phyloP scores from a whole-genome alignment of 1,284 basidiomycete species.

The Malassezia caprae region DNA sequence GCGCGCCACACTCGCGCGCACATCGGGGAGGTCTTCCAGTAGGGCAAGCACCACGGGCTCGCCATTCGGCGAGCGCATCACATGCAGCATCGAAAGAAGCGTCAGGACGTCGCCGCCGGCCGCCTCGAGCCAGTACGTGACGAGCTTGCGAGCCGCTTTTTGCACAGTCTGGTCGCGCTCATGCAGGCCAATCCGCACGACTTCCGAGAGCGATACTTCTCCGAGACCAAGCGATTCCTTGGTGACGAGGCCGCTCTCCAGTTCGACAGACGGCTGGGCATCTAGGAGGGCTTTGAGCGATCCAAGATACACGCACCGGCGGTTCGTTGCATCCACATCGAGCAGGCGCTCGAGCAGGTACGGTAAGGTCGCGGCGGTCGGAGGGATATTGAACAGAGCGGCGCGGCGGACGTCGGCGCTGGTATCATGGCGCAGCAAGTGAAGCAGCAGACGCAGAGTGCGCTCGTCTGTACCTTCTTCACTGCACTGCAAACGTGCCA shows the following conservation, averaged over 20 bases:
- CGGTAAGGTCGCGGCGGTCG: constrained; percentile 57
- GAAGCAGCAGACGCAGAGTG: constrained; percentile 65
- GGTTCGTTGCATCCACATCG: constrained; percentile 71
- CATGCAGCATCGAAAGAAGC: constrained; percentile 60
- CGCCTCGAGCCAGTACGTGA: constrained; percentile 38
- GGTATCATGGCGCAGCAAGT: constrained; percentile 62
- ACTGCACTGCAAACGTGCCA: constrained; percentile 70
- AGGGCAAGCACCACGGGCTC: constrained; percentile 61
- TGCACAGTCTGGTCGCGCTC: constrained; percentile 77
- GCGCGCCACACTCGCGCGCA: constrained; percentile 57
- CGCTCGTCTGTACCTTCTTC: constrained; percentile 30
- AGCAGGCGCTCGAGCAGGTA: constrained; percentile 68
- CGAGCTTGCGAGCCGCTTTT: constrained; percentile 60
- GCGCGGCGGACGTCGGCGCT: constrained; percentile 70
- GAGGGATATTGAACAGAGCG: constrained; percentile 67
- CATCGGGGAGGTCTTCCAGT: constrained; percentile 57
- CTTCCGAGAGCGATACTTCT: constrained; percentile 24
- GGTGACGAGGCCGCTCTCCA: constrained; percentile 7
- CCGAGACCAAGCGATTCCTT: constrained; percentile 26
- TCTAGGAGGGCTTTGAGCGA: constrained; percentile 26
- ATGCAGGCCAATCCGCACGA: constrained; percentile 61
- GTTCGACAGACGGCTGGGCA: constrained; percentile 13
- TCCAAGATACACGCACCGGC: constrained; percentile 68
- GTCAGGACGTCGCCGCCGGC: constrained; percentile 46
- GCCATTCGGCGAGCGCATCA: constrained; percentile 54